These are phyloP conservation scores for Neurospora crassa DNA, from an alignment of 2,329 filamentous ascomycete species.

Conservation along the genomic window DNA sequence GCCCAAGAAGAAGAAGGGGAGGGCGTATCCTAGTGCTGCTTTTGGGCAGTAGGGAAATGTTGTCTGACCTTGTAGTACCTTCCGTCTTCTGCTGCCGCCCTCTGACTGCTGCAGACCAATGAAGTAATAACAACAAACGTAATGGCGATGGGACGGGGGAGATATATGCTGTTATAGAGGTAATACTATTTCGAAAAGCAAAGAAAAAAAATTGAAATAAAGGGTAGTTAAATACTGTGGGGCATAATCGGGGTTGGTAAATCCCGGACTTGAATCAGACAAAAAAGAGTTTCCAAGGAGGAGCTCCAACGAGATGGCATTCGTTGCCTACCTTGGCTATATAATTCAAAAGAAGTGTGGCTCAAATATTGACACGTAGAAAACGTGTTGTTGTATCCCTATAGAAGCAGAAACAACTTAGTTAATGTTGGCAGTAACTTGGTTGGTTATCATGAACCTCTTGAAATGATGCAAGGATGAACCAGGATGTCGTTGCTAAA, in stretches of 20 bases:
- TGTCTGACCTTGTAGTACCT: not conserved
- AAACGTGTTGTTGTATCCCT: not conserved
- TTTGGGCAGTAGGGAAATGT: constrained; percentile 36
- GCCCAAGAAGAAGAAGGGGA: constrained; percentile 46
- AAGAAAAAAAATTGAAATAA: not conserved
- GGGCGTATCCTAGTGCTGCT: constrained; percentile 52
- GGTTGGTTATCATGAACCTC: not conserved
- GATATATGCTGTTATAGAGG: not conserved
- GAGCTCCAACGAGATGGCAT: not conserved
- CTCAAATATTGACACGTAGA: not conserved
- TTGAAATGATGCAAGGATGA: not conserved
- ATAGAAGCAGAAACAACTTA: not conserved
- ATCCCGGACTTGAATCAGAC: not conserved
- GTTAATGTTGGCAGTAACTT: not conserved
- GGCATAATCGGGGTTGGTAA: not conserved
- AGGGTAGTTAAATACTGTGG: not conserved
- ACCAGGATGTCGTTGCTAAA: not conserved
- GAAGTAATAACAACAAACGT: not conserved
- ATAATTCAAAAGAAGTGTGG: not conserved
- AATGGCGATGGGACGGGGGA: not conserved
- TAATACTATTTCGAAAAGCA: not conserved
- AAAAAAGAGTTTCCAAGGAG: not conserved
- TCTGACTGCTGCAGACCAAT: not conserved
- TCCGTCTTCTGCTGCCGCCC: not conserved
- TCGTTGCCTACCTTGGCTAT: not conserved